These are phyloP conservation scores for Aspergillus cavernicola DNA, from an alignment of 495 filamentous ascomycete species.

Conservation along the genomic window DNA sequence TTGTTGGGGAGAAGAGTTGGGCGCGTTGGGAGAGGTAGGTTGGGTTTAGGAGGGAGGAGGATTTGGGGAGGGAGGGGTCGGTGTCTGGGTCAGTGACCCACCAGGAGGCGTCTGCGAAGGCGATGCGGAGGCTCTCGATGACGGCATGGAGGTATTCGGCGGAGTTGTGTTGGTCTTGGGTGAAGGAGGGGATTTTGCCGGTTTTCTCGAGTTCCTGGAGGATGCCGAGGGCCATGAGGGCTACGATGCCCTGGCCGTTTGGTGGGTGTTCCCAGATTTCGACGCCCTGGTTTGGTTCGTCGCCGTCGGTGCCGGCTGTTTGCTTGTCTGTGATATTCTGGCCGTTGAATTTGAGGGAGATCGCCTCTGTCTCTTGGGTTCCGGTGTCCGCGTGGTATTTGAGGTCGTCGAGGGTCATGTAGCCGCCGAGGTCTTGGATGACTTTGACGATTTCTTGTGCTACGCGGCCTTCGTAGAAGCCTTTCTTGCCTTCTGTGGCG, in stretches of 20 bases:
- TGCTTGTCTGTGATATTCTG: constrained; percentile 57
- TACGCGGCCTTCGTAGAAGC: constrained; percentile 85
- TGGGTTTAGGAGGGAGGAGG: constrained; percentile 54
- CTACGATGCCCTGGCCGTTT: constrained; percentile 96
- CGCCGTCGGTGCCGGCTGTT: constrained; percentile 36
- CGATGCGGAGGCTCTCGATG: constrained; percentile 86
- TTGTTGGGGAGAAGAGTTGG: constrained; percentile 60
- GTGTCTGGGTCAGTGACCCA: constrained; percentile 77
- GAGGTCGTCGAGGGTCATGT: constrained; percentile 76
- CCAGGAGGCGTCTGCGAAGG: constrained; percentile 88
- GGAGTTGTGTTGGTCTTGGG: constrained; percentile 67
- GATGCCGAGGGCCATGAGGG: constrained; percentile 89
- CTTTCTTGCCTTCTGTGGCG: constrained; percentile 76
- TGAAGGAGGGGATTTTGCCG: constrained; percentile 68
- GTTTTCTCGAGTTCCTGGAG: constrained; percentile 75
- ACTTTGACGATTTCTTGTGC: constrained; percentile 78
- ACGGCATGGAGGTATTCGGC: constrained; percentile 80
- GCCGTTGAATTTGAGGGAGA: constrained; percentile 72
- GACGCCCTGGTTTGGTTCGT: constrained; percentile 55
- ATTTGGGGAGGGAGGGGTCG: constrained; percentile 60
- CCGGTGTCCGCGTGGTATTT: constrained; percentile 67
- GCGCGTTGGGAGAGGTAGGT: constrained; percentile 66
- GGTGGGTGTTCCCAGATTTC: constrained; percentile 96
- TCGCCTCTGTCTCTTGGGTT: constrained; percentile 74
- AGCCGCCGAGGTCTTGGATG: constrained; percentile 69